A percentile compares a stretch with the other conserved stretches of the same genome.
phyloP scores from a whole-genome alignment of 345 rosid genomes.

The Turritis glabra region DNA sequence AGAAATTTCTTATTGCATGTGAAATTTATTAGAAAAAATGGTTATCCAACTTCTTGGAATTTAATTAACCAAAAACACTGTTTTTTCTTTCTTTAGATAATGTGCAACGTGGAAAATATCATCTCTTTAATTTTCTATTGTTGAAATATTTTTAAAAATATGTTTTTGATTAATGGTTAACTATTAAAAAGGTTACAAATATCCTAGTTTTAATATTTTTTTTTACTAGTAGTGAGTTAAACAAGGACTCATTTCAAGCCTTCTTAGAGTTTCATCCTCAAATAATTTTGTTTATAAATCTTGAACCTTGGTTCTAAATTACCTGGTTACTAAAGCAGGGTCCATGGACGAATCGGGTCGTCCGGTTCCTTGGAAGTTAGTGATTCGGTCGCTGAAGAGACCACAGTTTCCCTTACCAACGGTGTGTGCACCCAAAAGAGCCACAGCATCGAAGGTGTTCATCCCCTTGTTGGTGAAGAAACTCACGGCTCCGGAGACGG shows the following conservation, averaged over 20 bases:
- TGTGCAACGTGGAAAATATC: not conserved
- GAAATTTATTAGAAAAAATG: not conserved
- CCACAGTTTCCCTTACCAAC: constrained; percentile 58
- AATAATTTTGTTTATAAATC: not conserved
- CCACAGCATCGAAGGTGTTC: constrained; percentile 45
- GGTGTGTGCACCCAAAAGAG: constrained; percentile 68
- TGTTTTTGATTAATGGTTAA: too few relatives aligned
- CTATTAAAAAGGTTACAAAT: too few relatives aligned
- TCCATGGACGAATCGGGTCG: constrained; percentile 62
- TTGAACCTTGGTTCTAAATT: constrained; percentile 4
- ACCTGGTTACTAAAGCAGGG: constrained; percentile 32
- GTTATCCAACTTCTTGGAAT: not conserved
- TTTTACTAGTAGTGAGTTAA: too few relatives aligned
- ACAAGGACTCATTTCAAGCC: too few relatives aligned
- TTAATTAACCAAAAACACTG: not conserved
- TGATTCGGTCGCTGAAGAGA: constrained; percentile 55
- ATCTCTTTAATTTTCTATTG: not conserved
- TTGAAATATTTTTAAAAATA: not conserved
- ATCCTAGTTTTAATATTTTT: too few relatives aligned
- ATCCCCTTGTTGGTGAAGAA: constrained; percentile 44
- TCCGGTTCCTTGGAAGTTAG: constrained; percentile 48
- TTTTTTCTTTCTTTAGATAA: too few relatives aligned
- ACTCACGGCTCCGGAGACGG: constrained; percentile 49
- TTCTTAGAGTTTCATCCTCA: not conserved
- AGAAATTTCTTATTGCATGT: not conserved